Percentiles rank a stretch among this genome's conserved stretches.
Conservation (phyloP, 2,329 filamentous ascomycete species). For the Metarhizium album region DNA sequence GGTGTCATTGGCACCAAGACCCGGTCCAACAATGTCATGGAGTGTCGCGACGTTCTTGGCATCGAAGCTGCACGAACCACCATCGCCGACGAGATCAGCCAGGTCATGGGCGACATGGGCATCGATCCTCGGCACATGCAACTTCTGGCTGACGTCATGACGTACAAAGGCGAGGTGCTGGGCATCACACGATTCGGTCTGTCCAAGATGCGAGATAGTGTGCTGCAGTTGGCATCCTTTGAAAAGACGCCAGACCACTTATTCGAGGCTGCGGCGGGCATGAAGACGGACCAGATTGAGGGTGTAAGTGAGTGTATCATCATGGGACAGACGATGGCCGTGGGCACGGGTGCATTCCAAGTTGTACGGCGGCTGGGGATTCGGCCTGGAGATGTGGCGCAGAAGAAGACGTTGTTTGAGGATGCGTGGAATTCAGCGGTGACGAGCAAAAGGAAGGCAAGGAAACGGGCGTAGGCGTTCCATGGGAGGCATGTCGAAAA, state of each 20-base stretch:
- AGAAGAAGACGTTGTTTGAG: conserved; percentile 59
- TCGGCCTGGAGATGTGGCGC: conserved; percentile 43
- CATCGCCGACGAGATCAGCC: conserved; percentile 78
- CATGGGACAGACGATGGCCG: conserved; percentile 86
- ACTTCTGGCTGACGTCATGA: conserved; percentile 95
- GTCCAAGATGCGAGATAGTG: conserved; percentile 90
- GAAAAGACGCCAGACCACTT: conserved; percentile 98
- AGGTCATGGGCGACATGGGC: conserved; percentile 87
- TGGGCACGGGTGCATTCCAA: conserved; percentile 88
- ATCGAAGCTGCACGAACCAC: conserved; percentile 89
- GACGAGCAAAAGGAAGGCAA: conserved; percentile 5
- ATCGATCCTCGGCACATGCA: conserved; percentile 98
- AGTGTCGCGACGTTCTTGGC: conserved; percentile 75
- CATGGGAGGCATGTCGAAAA: background rate
- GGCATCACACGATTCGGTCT: conserved; percentile 95
- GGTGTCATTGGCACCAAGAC: conserved; percentile 72
- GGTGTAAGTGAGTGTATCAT: conserved; percentile 97
- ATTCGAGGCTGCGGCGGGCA: conserved; percentile 85
- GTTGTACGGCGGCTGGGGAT: conserved; percentile 71
- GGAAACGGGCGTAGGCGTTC: conserved; percentile 2
- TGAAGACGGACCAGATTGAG: conserved; percentile 86
- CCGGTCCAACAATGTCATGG: conserved; percentile 80
- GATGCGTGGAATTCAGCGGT: conserved; percentile 42
- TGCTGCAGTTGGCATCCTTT: conserved; percentile 88
- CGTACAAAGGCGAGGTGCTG: conserved; percentile 92